phyloP scores from a whole-genome alignment of 2,329 filamentous ascomycete species.

The Cladophialophora yegresii region DNA sequence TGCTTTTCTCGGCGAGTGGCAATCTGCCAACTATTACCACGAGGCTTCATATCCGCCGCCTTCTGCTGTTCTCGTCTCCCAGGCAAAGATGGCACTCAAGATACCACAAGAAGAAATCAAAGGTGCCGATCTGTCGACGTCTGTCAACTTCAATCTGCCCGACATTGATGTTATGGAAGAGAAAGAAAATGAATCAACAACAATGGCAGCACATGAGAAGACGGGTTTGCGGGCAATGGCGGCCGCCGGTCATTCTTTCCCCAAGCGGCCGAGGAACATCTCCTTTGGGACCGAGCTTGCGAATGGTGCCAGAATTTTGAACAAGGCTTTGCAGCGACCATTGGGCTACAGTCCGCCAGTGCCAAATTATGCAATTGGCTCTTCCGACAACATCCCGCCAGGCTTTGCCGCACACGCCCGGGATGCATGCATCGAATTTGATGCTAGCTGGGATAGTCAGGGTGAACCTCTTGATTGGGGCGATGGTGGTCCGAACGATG shows the following conservation, averaged over 20 bases:
- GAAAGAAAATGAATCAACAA: constrained; percentile 40
- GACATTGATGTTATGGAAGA: constrained; percentile 36
- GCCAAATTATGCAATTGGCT: constrained; percentile 80
- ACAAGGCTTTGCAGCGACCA: constrained; percentile 23
- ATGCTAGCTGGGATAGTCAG: constrained; percentile 96
- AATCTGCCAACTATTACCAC: constrained; percentile 90
- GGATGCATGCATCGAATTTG: constrained; percentile 81
- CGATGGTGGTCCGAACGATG: constrained; percentile 80
- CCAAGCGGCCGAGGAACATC: constrained; percentile 32
- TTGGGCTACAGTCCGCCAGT: constrained; percentile 70
- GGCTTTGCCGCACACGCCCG: constrained; percentile 90
- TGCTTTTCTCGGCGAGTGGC: constrained; percentile 92
- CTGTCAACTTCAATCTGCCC: constrained; percentile 31
- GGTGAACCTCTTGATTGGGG: constrained; percentile 77
- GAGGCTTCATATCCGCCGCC: constrained; percentile 85
- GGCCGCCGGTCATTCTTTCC: constrained; percentile 33
- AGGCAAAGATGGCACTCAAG: constrained; percentile 83
- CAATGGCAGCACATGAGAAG: constrained; percentile 39
- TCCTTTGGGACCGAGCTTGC: constrained; percentile 33
- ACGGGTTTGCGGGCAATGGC: constrained; percentile 35
- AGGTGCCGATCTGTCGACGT: constrained; percentile 34
- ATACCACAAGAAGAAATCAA: constrained; percentile 69
- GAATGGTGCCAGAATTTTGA: constrained; percentile 27
- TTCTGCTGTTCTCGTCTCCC: constrained; percentile 82
- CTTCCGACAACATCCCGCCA: constrained; percentile 75